A percentile compares a stretch with the other conserved stretches of the same genome.
phyloP scores from a whole-genome alignment of 148 eudicot species.

The Rhododendron ferrugineum region DNA sequence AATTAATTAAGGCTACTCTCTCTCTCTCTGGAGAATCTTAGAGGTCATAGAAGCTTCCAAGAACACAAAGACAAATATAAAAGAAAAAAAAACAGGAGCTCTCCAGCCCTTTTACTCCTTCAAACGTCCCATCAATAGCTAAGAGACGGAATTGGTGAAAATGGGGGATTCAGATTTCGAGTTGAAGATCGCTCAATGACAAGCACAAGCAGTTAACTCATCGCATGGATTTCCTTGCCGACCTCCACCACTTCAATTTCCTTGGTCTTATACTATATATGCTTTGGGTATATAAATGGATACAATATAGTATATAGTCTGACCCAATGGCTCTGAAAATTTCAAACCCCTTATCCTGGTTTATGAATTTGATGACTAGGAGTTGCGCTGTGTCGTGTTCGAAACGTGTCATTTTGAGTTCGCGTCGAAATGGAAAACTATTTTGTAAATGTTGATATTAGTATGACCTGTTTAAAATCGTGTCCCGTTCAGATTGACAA shows the following conservation, averaged over 20 bases:
- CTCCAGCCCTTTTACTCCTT: neutral
- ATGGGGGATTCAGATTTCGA: constrained; percentile 11
- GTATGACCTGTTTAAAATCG: neutral
- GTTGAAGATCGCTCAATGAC: constrained; percentile 13
- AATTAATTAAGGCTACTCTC: neutral
- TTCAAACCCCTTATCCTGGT: constrained; percentile 4
- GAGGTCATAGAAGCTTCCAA: constrained; percentile 25
- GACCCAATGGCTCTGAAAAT: constrained; percentile 18
- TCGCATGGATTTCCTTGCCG: neutral
- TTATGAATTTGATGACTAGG: neutral
- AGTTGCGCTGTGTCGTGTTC: neutral
- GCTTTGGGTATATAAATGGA: too few species aligned
- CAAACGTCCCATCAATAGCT: constrained; percentile 8
- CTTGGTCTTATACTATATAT: too few species aligned
- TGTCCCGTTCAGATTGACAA: neutral
- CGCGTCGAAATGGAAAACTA: neutral
- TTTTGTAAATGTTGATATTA: neutral
- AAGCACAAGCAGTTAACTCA: constrained; percentile 10
- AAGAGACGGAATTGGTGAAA: constrained; percentile 6
- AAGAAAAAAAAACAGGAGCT: constrained; percentile 1
- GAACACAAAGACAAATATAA: constrained; percentile 7
- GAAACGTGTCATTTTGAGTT: neutral
- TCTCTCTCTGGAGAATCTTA: constrained; percentile 6
- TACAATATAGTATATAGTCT: neutral
- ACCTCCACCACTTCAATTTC: neutral